A percentile compares a stretch with the other conserved stretches of the same genome.
Conservation (phyloP, 371 early-diverging fungal genomes). For the Syncephalastrum contaminatum region DNA sequence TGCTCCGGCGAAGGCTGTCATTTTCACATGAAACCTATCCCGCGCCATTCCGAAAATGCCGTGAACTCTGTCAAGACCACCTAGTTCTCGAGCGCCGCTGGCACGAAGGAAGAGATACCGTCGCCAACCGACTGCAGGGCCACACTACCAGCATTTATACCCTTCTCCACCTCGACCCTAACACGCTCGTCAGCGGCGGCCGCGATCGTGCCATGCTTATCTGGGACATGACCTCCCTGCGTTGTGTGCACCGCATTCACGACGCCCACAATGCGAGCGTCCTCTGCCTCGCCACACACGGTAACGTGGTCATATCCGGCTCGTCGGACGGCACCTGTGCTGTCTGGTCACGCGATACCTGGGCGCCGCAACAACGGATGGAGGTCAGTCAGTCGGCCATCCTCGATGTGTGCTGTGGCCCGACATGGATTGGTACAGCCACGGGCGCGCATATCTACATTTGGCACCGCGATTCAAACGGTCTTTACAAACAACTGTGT, state of each 20-base stretch:
- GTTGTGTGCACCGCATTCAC: conserved; percentile 23
- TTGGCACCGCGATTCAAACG: conserved; percentile 58
- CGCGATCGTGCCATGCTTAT: conserved; percentile 85
- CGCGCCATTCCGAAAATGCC: conserved; percentile 1
- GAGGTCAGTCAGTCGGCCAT: neutral
- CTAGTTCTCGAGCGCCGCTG: conserved; percentile 26
- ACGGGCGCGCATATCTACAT: conserved; percentile 61
- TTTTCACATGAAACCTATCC: conserved; percentile 7
- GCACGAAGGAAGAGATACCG: conserved; percentile 18
- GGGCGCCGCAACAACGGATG: conserved; percentile 42
- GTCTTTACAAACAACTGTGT: conserved; percentile 16
- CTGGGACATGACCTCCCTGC: conserved; percentile 60
- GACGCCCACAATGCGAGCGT: conserved; percentile 80
- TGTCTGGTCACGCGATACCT: conserved; percentile 79
- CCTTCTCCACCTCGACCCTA: conserved; percentile 62
- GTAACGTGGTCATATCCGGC: conserved; percentile 78
- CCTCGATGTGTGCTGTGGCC: conserved; percentile 10
- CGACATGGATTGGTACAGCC: conserved; percentile 49
- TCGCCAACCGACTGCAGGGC: conserved; percentile 7
- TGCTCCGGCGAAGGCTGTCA: conserved; percentile 19
- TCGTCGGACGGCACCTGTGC: conserved; percentile 88
- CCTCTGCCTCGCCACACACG: conserved; percentile 78
- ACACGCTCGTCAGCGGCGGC: conserved; percentile 84
- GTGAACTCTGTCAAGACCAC: conserved; percentile 27
- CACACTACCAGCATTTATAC: conserved; percentile 79